A percentile compares a stretch with the other conserved stretches of the same genome.
Conservation (phyloP, 2,329 filamentous ascomycete species). For the Xylaria sp. region DNA sequence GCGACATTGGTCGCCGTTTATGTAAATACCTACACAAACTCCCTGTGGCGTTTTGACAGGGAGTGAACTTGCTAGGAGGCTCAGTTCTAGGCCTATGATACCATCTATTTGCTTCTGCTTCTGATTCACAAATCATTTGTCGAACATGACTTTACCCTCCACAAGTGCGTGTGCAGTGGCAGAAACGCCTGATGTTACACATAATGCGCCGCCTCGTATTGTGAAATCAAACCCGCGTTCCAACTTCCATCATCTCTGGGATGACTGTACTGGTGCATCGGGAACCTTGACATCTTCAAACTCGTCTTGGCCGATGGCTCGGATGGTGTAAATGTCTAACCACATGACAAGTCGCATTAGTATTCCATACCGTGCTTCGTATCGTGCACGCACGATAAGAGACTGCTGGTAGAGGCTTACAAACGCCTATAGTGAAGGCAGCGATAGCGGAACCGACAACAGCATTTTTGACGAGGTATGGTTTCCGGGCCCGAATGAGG, state of each 20-base stretch:
- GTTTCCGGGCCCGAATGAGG: constrained; percentile 87
- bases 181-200: constrained; percentile 1
- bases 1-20: constrained; percentile 23
- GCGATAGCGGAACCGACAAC: constrained; percentile 78
- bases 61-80: constrained; percentile 27
- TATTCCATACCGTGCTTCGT: background rate
- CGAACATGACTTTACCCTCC: constrained; percentile 8
- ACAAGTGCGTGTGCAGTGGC: constrained; percentile 4
- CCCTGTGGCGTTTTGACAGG: constrained; percentile 26
- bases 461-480: constrained; percentile 90
- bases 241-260: constrained; percentile 4
- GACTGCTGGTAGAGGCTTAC: constrained; percentile 61
- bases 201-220: background rate
- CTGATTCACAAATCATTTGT: constrained; percentile 11
- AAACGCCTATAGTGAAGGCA: constrained; percentile 80
- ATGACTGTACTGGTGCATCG: constrained; percentile 59
- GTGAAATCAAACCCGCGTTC: background rate
- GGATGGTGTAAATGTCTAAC: constrained; percentile 69
- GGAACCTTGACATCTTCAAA: constrained; percentile 96
- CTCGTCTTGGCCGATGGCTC: constrained; percentile 90
- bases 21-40: constrained; percentile 31
- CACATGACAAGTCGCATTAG: constrained; percentile 8
- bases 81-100: constrained; percentile 34
- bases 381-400: background rate
- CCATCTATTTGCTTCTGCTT: constrained; percentile 34